Conservation (phyloP, 169 alveolate species). For the Plasmodium gallinaceum region DNA sequence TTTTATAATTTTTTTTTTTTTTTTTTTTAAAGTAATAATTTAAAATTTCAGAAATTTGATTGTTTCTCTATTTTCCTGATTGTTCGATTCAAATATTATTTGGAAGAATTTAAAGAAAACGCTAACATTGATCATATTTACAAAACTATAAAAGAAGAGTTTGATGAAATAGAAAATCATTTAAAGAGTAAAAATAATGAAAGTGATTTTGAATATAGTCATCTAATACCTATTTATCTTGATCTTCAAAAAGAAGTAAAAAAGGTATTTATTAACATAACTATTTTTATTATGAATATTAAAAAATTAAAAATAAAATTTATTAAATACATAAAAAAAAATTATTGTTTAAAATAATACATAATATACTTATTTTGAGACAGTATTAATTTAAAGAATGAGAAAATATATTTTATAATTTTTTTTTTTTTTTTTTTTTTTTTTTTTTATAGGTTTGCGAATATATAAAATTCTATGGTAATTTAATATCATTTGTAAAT, state of each 20-base stretch:
- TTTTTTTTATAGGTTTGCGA: conserved; percentile 45
- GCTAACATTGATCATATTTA: conserved; percentile 68
- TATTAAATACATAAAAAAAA: not conserved
- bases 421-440: not conserved
- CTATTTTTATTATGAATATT: not conserved
- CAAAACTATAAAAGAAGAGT: conserved; percentile 65
- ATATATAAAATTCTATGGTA: conserved; percentile 62
- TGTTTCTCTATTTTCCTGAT: conserved; percentile 64
- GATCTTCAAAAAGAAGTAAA: conserved; percentile 61
- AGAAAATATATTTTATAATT: too few relatives aligned
- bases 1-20: not conserved
- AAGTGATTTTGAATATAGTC: conserved; percentile 35
- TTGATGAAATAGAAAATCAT: conserved; percentile 35
- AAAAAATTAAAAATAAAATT: not conserved
- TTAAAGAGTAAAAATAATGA: conserved; percentile 18
- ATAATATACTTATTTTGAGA: too few relatives aligned
- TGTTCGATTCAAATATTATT: conserved; percentile 67
- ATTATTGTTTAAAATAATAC: too few relatives aligned
- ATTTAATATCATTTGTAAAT: conserved; percentile 70
- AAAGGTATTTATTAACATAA: conserved; percentile 22
- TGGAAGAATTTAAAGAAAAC: conserved; percentile 62
- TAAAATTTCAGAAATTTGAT: conserved; percentile 53
- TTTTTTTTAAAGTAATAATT: conserved; percentile 10
- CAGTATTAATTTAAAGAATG: too few relatives aligned
- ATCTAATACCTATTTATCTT: conserved; percentile 48